Evolutionary conservation across 352 stramenopile species (phyloP).

Genomic region (Phytophthora quininea): DNA sequence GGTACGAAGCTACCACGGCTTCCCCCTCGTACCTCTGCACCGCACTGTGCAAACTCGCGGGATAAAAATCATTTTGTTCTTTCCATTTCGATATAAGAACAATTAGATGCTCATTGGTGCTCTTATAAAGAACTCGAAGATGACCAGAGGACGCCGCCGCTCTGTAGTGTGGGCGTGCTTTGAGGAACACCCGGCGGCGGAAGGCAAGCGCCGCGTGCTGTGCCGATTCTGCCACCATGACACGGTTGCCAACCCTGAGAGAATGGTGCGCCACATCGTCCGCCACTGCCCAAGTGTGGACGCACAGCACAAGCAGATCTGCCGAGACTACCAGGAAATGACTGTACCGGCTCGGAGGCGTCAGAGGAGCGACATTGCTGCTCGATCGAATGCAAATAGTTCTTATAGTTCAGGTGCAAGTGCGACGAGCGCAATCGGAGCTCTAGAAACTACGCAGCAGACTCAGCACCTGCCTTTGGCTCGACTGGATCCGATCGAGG

Average conservation of each 20-base stretch:
- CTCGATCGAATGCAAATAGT: too few species aligned
- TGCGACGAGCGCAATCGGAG: neutral
- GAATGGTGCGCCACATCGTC: constrained; percentile 58
- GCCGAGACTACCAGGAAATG: constrained; percentile 46
- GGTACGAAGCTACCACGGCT: too few species aligned
- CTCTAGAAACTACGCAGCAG: neutral
- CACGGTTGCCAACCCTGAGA: constrained; percentile 47
- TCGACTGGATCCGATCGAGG: constrained; percentile 1
- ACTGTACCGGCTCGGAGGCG: constrained; percentile 32
- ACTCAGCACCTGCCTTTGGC: neutral
- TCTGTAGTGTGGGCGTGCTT: constrained; percentile 58
- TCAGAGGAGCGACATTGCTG: neutral
- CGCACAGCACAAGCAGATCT: constrained; percentile 52
- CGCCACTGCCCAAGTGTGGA: constrained; percentile 46
- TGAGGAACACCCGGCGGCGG: constrained; percentile 33
- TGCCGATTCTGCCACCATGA: constrained; percentile 56
- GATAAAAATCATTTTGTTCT: too few species aligned
- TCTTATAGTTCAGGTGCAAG: neutral
- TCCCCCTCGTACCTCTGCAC: too few species aligned
- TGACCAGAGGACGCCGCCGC: constrained; percentile 43
- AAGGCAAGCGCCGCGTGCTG: constrained; percentile 46
- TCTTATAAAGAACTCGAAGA: neutral
- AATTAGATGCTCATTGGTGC: too few species aligned
- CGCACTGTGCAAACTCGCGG: too few species aligned
- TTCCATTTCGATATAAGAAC: too few species aligned